These are phyloP conservation scores for Euphorbia pulcherrima DNA, from an alignment of 345 rosid genomes.

Conservation along the genomic window DNA sequence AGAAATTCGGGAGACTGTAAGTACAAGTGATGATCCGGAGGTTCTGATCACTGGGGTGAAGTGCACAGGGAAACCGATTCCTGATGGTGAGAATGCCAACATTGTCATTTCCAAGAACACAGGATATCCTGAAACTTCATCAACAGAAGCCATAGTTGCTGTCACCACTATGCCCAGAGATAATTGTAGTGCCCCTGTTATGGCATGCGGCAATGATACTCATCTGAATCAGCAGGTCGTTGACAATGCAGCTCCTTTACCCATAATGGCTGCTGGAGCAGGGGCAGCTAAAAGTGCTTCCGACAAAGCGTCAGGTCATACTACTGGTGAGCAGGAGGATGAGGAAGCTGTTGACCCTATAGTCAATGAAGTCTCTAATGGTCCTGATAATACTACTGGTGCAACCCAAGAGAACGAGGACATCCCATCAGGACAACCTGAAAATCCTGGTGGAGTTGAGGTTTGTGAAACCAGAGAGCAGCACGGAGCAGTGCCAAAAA, in stretches of 20 bases:
- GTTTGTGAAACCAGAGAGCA: not conserved
- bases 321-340: not conserved
- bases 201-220: not conserved
- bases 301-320: not conserved
- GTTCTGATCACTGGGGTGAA: constrained; percentile 10
- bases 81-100: constrained; percentile 10
- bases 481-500: not conserved
- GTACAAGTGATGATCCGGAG: constrained; percentile 22
- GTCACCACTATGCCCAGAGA: not conserved
- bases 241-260: not conserved
- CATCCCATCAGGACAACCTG: not conserved
- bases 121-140: constrained; percentile 14
- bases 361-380: not conserved
- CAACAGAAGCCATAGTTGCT: not conserved
- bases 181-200: not conserved
- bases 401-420: not conserved
- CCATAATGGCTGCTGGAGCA: not conserved
- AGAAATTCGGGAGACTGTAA: constrained; percentile 17
- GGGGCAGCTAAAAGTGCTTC: constrained; percentile 19
- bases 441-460: not conserved
- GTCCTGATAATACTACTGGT: not conserved
- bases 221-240: not conserved
- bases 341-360: not conserved
- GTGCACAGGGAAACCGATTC: constrained; percentile 10
- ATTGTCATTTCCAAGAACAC: constrained; percentile 10